A percentile compares a stretch with the other conserved stretches of the same genome.
phyloP scores from a whole-genome alignment of 2,329 filamentous ascomycete species.

The Zymoseptoria tritici region DNA sequence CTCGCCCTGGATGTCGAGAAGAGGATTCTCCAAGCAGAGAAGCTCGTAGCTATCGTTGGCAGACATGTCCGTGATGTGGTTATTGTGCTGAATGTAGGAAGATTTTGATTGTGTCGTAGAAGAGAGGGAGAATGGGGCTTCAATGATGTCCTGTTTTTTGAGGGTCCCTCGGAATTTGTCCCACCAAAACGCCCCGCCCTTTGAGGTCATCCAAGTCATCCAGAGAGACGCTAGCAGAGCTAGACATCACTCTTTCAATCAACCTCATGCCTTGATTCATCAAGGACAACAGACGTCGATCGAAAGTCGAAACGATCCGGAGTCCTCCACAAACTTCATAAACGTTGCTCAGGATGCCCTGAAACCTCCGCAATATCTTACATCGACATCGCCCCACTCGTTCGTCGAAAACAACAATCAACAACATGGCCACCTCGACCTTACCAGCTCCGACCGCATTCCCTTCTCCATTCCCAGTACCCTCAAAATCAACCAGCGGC shows the following conservation, averaged over 20 bases:
- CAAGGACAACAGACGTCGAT: neutral
- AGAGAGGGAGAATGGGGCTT: neutral
- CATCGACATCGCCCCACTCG: neutral
- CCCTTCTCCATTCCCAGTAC: conserved; percentile 50
- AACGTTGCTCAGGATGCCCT: neutral
- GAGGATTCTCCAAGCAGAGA: conserved; percentile 91
- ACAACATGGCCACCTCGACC: conserved; percentile 9
- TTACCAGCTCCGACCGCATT: conserved; percentile 29
- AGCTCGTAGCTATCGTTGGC: conserved; percentile 63
- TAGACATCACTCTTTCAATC: neutral
- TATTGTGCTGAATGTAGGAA: neutral
- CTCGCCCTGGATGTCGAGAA: conserved; percentile 89
- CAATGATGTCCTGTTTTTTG: neutral
- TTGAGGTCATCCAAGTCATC: neutral
- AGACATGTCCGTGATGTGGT: conserved; percentile 11
- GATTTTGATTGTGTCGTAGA: neutral
- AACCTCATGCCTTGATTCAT: neutral
- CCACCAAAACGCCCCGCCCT: neutral
- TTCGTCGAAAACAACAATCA: neutral
- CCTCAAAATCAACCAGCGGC: conserved; percentile 41
- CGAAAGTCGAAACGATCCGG: neutral
- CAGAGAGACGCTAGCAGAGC: neutral
- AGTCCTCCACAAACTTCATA: neutral
- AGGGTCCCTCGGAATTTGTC: neutral
- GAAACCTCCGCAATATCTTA: neutral